These are phyloP conservation scores for Casuarina equisetifolia DNA, from an alignment of 306 rosid genomes.

Conservation along the genomic window DNA sequence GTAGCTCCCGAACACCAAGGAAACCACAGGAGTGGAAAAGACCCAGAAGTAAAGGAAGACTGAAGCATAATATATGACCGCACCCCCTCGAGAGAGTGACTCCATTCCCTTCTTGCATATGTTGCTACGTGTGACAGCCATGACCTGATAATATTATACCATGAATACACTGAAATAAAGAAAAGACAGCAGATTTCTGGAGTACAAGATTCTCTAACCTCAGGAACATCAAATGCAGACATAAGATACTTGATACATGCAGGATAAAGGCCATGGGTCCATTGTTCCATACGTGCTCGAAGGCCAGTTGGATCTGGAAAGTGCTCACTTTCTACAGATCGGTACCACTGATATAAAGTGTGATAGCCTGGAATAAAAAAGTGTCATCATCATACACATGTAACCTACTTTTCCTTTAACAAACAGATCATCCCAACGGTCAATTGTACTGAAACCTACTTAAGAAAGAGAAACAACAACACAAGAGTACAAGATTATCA, in stretches of 20 bases:
- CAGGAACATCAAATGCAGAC: slow-evolving; percentile 98
- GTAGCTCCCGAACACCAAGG: slow-evolving; percentile 90
- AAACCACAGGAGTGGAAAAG: slow-evolving; percentile 94
- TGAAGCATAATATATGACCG: slow-evolving; percentile 74
- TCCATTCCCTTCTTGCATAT: slow-evolving; percentile 88
- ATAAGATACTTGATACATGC: slow-evolving; percentile 94
- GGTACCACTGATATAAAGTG: slow-evolving; percentile 88
- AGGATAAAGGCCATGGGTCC: slow-evolving; percentile 97
- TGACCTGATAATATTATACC: slow-evolving; percentile 57
- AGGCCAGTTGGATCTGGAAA: slow-evolving; percentile 99
- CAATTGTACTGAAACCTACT: neutral
- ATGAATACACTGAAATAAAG: slow-evolving; percentile 1
- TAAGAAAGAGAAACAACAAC: neutral
- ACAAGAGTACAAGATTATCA: neutral
- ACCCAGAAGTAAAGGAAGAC: slow-evolving; percentile 96
- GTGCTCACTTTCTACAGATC: slow-evolving; percentile 82
- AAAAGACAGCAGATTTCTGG: slow-evolving; percentile 8
- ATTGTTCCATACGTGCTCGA: slow-evolving; percentile 90
- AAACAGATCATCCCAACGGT: neutral
- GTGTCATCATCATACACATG: neutral
- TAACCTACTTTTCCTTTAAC: too few species aligned
- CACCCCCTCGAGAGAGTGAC: slow-evolving; percentile 75
- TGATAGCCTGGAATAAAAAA: slow-evolving; percentile 72
- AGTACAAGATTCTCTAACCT: slow-evolving; percentile 51
- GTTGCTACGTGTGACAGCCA: slow-evolving; percentile 89